Base-by-base conservation (phyloP, 441 rosid species). In the Daphne laureola region DNA sequence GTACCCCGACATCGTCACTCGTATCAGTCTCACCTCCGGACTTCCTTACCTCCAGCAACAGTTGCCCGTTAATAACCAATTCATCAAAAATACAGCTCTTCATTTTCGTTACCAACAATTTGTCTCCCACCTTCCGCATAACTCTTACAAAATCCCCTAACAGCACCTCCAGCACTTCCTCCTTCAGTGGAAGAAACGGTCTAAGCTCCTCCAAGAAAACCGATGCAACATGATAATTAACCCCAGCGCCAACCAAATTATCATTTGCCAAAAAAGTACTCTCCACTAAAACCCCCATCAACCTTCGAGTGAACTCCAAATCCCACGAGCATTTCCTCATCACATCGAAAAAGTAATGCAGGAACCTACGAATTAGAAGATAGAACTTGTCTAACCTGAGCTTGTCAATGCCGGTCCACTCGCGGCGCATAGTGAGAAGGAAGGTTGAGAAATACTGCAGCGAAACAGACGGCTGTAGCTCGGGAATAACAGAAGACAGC, bases 361-460 rank as follows among this genome's bases (percentile, higher is more conserved):
- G 21, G 43, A 91, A 87, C 62, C 78, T 82, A 44, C 96, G 86
- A 52, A 91, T 82, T 75, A 91, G 66, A 50, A 78, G 82, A 60
- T 88, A 91, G 40, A 88, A 91, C 71, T 91, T 91, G 59, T 91
- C 98, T 60, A 91, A 73, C 74, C 98, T 81, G 54, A 86, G 78
- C 2, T 67, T 41, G 57, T 91, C 98, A 47, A 91, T 88, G 26
- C 96, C 90, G 4, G 77, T 64, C 96, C 96, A 91, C 76, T 91
- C 96, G 12, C 91, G 85, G 41, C 98, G 93, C 84, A 91, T 82
- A 23, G 95, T 88, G 64, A 83, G 75, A 48, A 88, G 54, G 61
- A 88, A 91, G 8, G 73, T 78, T 11, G 83, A 73, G 73, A 88
- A 82, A 73, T 80, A 91, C 12, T 76, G 83, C 5, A 76, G 13